Base-by-base conservation (phyloP, 441 rosid species). In the Adansonia gregorii region DNA sequence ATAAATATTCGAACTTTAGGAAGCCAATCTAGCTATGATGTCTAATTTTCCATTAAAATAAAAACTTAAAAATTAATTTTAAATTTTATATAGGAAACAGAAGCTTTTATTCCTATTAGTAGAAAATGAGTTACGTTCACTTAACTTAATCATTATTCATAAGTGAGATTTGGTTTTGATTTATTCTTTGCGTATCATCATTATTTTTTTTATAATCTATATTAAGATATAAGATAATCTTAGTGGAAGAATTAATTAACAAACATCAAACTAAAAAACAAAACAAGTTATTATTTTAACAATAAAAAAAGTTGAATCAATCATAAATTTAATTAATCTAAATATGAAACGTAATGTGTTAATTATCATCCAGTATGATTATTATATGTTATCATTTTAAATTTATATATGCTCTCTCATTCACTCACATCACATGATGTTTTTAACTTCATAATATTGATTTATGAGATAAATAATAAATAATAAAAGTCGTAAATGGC, bases 91-190 rank as follows among this genome's bases (percentile, higher is more conserved):
- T 27, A 8, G 56, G 0, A 5, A 7, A n/a, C 52, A 72, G 27
- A 49, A 71, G 67, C 78, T 35, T 70, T 61, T 80, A 80, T 67
- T 1, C 81, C 77, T 71, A 79, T 80, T 58, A 78, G 48, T 66
- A 69, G 66, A 67, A 74, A 83, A 81, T 67, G 46, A 76, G 85
- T 78, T 76, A 27, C 73, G 86, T 83, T 80, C 79, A 84, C 78
- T 79, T 75, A 79, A 83, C 77, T 81, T 74, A 65, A 82, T 81
- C 73, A 72, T 70, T 41, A 76, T 77, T 70, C 46, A 76, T 77
- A 46, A 87, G 94, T 89, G 90, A 90, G 92, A 87, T 88, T 84
- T 85, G 94, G 88, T 88, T 80, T 63, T 82, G 82, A 78, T 79
- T 80, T 60, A 73, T 66, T 71, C 60, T n/a, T 80, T 66, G 41